Conservation (phyloP, 495 filamentous ascomycete genomes). For the Neurospora pannonica region DNA sequence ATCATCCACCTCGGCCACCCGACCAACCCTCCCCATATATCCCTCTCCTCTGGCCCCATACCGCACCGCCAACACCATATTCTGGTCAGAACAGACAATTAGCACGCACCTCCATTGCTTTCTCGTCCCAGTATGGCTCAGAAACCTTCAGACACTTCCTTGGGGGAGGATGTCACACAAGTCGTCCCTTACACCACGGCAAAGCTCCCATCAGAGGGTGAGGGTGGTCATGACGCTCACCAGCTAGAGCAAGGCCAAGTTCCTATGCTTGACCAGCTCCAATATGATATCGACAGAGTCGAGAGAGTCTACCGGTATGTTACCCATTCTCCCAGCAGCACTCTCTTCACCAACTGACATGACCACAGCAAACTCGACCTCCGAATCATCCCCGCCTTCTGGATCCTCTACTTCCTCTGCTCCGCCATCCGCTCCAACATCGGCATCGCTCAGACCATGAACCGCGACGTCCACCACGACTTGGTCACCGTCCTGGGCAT, state of each 20-base stretch:
- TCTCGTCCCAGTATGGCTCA: slow-evolving; percentile 38
- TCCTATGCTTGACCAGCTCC: slow-evolving; percentile 14
- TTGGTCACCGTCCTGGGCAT: slow-evolving; percentile 57
- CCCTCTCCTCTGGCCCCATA: neutral
- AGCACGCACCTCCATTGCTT: slow-evolving; percentile 46
- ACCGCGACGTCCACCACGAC: slow-evolving; percentile 55
- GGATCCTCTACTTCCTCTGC: slow-evolving; percentile 88
- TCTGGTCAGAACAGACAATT: slow-evolving; percentile 30
- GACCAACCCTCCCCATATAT: neutral
- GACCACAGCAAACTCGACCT: slow-evolving; percentile 59
- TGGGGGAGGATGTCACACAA: slow-evolving; percentile 7
- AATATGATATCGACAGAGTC: slow-evolving; percentile 45
- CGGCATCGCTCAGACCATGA: slow-evolving; percentile 87
- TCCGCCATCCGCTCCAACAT: slow-evolving; percentile 88
- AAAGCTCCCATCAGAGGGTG: slow-evolving; percentile 15
- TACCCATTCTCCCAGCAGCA: neutral
- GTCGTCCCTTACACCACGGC: neutral
- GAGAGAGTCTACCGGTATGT: slow-evolving; percentile 55
- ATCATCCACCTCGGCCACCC: neutral
- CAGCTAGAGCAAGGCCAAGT: slow-evolving; percentile 7
- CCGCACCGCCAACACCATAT: neutral
- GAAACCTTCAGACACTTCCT: slow-evolving; percentile 4
- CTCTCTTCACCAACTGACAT: neutral
- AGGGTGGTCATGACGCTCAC: slow-evolving; percentile 7
- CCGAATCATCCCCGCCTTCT: slow-evolving; percentile 84